phyloP scores from a whole-genome alignment of 1,139 yeast genomes.

The Diutina scorzettiae region DNA sequence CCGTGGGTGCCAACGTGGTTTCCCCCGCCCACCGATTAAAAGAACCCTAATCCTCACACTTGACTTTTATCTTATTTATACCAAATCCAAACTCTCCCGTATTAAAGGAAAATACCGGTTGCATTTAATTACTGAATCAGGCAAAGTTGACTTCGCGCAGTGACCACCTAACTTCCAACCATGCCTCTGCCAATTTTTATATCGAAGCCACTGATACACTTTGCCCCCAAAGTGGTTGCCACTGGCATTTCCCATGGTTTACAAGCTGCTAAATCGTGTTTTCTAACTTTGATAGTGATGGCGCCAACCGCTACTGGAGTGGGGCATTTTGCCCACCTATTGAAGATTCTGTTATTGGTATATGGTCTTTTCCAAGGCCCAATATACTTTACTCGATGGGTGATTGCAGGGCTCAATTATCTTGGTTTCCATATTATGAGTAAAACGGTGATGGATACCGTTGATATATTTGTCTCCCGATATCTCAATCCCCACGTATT shows the following conservation, averaged over 20 bases:
- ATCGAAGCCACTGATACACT: background rate
- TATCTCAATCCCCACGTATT: constrained; percentile 1
- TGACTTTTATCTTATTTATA: too few relatives aligned
- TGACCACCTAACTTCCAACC: too few relatives aligned
- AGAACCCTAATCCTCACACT: too few relatives aligned
- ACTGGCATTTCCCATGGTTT: background rate
- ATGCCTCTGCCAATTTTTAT: constrained; percentile 6
- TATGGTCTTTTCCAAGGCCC: constrained; percentile 1
- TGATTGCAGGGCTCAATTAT: background rate
- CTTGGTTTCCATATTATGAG: background rate
- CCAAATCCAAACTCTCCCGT: too few relatives aligned
- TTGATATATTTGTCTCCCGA: background rate
- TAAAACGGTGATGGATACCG: background rate
- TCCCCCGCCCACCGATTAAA: too few relatives aligned
- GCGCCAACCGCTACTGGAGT: background rate
- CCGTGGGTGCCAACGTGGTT: too few relatives aligned
- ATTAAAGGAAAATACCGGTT: too few relatives aligned
- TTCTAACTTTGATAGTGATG: background rate
- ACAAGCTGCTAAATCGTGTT: background rate
- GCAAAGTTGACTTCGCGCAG: too few relatives aligned
- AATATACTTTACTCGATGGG: background rate
- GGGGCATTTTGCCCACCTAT: background rate
- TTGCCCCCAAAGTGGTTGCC: background rate
- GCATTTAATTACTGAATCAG: too few relatives aligned
- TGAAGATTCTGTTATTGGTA: background rate